Evolutionary conservation across 2,329 filamentous ascomycete species (phyloP), one percentile per base, ranked within the genome.

Genomic region (Neonectria coccinea): DNA sequence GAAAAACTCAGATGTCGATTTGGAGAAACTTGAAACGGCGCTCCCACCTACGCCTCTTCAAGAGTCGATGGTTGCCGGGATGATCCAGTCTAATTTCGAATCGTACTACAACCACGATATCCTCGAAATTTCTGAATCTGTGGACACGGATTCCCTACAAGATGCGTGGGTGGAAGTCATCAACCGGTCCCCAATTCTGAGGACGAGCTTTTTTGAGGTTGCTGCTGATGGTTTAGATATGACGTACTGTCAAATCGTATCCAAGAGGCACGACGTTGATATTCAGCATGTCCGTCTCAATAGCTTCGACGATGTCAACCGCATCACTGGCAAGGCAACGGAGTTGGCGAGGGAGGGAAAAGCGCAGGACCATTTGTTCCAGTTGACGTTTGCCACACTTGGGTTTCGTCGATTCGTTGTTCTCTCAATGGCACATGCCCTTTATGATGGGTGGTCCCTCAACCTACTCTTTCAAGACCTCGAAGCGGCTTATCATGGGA

Each of bases 401-500:
- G 78, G 65, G 3, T 70, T 64, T 14, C 73, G 71, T 39, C 77
- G 64, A 4, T 87, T 84, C 59, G 67, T 90, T 1, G 73, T 90
- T 5, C 76, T 97, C 1, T 94, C 93, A 0, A 89, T 97, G 42
- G 86, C 94, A 0, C 94, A 97, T 78, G 93, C 94, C 1, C 83
- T 97, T 20, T 97, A 97, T 69, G 94, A 97, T 74, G 94, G 94
- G 1, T 94, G 90, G 87, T 97, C 94, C 3, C 84, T 97, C 12
- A 82, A 84, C 4, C 80, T 97, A 16, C 78, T 97, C 1, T 93
- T 96, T 70, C 81, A 85, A 47, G 89, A 96, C 72, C 85, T 97
- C 1, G 78, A 84, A 16, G 81, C 78, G n/a, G 88, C 90, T 2
- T 97, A 97, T 67, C 52, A 80, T 5, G 81, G 81, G 5, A 67